These are phyloP conservation scores for Kalmanozyma brasiliensis DNA, from an alignment of 1,284 basidiomycete genomes.

Conservation along the genomic window DNA sequence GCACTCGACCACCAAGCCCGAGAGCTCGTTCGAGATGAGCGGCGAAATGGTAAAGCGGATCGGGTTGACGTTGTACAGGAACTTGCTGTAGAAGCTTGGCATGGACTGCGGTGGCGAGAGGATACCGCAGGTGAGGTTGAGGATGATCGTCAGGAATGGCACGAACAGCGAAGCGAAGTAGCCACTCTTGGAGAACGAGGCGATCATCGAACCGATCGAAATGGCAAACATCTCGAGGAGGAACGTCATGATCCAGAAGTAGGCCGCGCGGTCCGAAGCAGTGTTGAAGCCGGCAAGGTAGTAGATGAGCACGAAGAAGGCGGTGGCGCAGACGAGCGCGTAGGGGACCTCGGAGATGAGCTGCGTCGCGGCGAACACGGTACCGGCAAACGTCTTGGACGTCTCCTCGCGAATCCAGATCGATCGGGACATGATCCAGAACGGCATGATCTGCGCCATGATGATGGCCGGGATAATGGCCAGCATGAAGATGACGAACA, in stretches of 20 bases:
- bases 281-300: constrained; percentile 76
- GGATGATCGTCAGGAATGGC: constrained; percentile 74
- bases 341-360: constrained; percentile 75
- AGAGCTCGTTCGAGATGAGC: constrained; percentile 82
- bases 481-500: constrained; percentile 75
- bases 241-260: constrained; percentile 74
- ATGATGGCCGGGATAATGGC: constrained; percentile 79
- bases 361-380: constrained; percentile 67
- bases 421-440: constrained; percentile 80
- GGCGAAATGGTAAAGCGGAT: constrained; percentile 53
- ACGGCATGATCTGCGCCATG: constrained; percentile 84
- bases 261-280: constrained; percentile 74
- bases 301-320: constrained; percentile 60
- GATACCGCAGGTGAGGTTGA: constrained; percentile 72
- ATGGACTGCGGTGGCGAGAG: constrained; percentile 73
- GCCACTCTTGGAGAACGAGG: constrained; percentile 71
- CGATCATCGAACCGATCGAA: constrained; percentile 61
- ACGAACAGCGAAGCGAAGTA: constrained; percentile 82
- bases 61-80: constrained; percentile 62
- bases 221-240: constrained; percentile 55
- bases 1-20: constrained; percentile 79
- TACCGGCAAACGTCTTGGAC: constrained; percentile 56
- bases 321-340: constrained; percentile 71
- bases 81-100: constrained; percentile 53
- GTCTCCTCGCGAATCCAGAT: constrained; percentile 62